Conservation (phyloP, 768 basidiomycete species). For the Tylopilus cervinicoccineus region DNA sequence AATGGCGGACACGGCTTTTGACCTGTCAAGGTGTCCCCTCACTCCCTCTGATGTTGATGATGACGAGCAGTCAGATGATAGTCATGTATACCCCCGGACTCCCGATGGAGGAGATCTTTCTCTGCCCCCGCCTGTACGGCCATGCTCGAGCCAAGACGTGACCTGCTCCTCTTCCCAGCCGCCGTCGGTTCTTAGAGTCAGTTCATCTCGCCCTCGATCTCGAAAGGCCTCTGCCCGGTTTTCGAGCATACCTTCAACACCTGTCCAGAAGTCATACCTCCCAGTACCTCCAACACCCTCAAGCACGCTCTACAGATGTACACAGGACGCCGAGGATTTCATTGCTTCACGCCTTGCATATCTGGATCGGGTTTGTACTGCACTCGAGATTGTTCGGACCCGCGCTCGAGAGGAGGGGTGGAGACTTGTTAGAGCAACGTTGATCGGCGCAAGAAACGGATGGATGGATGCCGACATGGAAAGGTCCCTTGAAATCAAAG, state of each 20-base stretch:
- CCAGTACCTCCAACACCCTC: constrained; percentile 5
- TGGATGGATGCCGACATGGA: constrained; percentile 28
- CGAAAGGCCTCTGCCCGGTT: constrained; percentile 14
- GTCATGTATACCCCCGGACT: constrained; percentile 23
- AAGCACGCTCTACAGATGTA: background rate
- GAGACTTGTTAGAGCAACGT: constrained; percentile 33
- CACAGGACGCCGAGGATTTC: constrained; percentile 10
- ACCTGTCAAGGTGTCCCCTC: constrained; percentile 18
- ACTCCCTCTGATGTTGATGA: constrained; percentile 26
- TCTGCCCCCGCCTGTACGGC: background rate
- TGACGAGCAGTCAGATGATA: constrained; percentile 28
- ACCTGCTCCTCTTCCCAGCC: background rate
- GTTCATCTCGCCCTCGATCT: constrained; percentile 26
- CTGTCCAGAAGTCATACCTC: background rate
- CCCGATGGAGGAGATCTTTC: constrained; percentile 23
- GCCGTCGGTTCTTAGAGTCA: constrained; percentile 18
- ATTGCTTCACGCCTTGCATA: constrained; percentile 14
- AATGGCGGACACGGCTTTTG: constrained; percentile 15
- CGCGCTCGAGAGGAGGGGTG: constrained; percentile 40
- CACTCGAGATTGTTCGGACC: constrained; percentile 39
- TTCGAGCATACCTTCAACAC: background rate
- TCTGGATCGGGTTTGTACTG: constrained; percentile 38
- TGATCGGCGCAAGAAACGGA: constrained; percentile 18
- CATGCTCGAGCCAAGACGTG: background rate
- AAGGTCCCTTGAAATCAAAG: constrained; percentile 49